Base-by-base conservation (phyloP, 208 protist genomes). In the Acanthamoeba quina region DNA sequence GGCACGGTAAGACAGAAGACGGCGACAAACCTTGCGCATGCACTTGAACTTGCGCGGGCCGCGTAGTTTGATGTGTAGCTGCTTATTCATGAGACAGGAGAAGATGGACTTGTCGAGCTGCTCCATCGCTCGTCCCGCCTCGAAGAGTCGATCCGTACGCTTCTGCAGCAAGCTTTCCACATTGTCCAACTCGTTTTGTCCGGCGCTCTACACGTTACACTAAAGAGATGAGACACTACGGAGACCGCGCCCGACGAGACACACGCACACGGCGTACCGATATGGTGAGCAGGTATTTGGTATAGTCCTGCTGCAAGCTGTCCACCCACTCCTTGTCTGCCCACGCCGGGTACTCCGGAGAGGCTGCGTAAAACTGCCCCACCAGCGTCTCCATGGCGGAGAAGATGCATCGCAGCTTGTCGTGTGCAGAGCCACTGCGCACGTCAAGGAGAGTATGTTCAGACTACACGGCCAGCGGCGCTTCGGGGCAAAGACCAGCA, bases 91-190 rank as follows among this genome's bases (percentile, higher is more conserved):
- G 78, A 86, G 44, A 49, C 78, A 86, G 9, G 78, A 86, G 34
- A 86, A 86, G 52, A 86, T 86, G 49, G 5, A 56, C 52, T 37
- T 86, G 78, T 86, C 78, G 78, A 86, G 78, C 26, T 86, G 44
- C 4, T 86, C 78, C 78, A 86, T 86, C 24, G 78, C 52, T 11
- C 52, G 78, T 0, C 78, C 78, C 47, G 29, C 47, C 78, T 86
- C 78, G n/a, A 86, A 56, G 21, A 86, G 41, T 29, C 78, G 44
- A 21, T 41, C 49, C 5, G 78, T 86, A 9, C 78, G 78, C 78
- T 86, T 86, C 47, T 86, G 47, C 78, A 86, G 78, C 78, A 86
- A 26, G 5, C 11, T 10, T 13, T 86, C 78, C 17, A 37, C 78
- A 21, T 62, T 31, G 15, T 54, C 78, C 78, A 62, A 15, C 78